Percentiles rank a stretch among this genome's conserved stretches.
Conservation (phyloP, 257 asterid genomes). For the Agastache rugosa region DNA sequence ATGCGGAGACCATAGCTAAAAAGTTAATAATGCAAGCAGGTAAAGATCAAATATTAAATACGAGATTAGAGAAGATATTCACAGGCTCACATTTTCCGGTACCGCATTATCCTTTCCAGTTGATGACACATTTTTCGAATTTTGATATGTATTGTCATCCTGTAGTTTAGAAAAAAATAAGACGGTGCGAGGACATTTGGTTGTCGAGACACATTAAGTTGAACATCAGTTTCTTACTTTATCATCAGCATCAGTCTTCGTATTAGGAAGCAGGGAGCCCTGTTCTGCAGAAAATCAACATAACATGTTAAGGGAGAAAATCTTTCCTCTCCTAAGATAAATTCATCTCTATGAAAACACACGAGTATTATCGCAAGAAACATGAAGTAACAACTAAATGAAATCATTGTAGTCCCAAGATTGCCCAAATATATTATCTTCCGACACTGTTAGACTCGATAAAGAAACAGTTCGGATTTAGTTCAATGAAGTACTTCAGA, state of each 20-base stretch:
- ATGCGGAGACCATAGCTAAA: conserved; percentile 37
- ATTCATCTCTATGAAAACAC: conserved; percentile 12
- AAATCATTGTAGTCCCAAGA: conserved; percentile 12
- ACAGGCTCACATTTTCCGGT: conserved; percentile 55
- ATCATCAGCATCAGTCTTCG: conserved; percentile 46
- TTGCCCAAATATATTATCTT: conserved; percentile 14
- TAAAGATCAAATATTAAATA: conserved; percentile 18
- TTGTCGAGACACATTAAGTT: conserved; percentile 24
- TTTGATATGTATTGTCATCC: conserved; percentile 49
- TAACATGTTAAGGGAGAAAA: conserved; percentile 34
- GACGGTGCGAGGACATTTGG: conserved; percentile 23
- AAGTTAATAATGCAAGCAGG: conserved; percentile 10
- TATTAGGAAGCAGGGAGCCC: conserved; percentile 42
- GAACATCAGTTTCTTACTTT: conserved; percentile 47
- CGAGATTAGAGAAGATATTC: conserved; percentile 17
- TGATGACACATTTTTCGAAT: conserved; percentile 44
- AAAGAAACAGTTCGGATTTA: conserved; percentile 3
- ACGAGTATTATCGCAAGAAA: conserved; percentile 25
- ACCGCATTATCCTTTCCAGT: conserved; percentile 42
- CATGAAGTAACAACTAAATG: background rate
- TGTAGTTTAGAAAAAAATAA: conserved; percentile 43
- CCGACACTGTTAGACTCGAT: background rate
- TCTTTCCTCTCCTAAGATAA: background rate
- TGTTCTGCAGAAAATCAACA: conserved; percentile 60
- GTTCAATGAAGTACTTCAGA: conserved; percentile 2